Evolutionary conservation across 345 rosid genomes (phyloP), one percentile per base, ranked within the genome.

Genomic region (Litchi chinensis): DNA sequence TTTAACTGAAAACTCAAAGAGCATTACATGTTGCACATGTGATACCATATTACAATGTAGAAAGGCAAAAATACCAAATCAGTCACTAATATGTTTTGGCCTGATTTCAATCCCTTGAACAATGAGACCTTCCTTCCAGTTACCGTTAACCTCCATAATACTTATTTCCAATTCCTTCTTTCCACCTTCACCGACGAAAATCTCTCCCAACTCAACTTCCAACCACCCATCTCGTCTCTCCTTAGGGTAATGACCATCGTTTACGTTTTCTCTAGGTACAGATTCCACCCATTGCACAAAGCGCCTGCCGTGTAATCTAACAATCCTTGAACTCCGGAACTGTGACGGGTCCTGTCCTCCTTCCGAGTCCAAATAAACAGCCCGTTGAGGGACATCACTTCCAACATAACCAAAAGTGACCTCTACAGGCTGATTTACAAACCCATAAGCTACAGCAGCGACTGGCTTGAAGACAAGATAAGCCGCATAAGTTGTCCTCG

Each of bases 151-250:
- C 84, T 88, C 94, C 82, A 72, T 19, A 28, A 91, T 18, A 63
- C 79, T 80, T 76, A 88, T 74, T 54, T 88, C 85, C 79, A 93
- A 26, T 37, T 89, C 91, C 37, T 79, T 87, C 15, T 71, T 85
- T 13, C 71, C 83, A 39, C 65, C 85, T 0, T 77, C 82, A 16
- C 59, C 62, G 19, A 69, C 80, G 70, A 79, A 81, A 76, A 86
- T 64, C 67, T 86, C 84, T 12, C 96, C 94, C 70, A 93, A 52
- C 84, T 90, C 87, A 11, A 92, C 82, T 85, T 93, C 92, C 69
- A 79, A 46, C 98, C 96, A 91, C 48, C 90, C 91, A 79, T 91
- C 96, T 43, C 68, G 79, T 79, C 98, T 89, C 70, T 80, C 84
- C 82, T 76, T 77, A 0, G 92, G 87, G 68, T 70, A 65, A 40